Percentiles rank a stretch among this genome's conserved stretches.
Conservation (phyloP, 2,329 filamentous ascomycete genomes). For the Colletotrichum sp. region DNA sequence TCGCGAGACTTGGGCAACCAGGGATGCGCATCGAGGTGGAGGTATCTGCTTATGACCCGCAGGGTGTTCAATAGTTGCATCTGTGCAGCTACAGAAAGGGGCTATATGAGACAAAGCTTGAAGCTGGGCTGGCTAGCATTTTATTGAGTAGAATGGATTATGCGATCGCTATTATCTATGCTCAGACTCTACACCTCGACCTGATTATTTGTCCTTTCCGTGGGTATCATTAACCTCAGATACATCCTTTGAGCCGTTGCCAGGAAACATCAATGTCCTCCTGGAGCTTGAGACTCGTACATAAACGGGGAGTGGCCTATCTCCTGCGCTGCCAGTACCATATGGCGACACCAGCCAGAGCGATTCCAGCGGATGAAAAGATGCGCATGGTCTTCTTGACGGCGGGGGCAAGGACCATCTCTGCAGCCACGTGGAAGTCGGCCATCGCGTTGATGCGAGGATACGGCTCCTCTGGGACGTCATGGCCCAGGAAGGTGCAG, state of each 20-base stretch:
- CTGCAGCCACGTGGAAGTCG: slow-evolving; percentile 15
- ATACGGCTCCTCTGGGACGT: slow-evolving; percentile 33
- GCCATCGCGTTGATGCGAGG: slow-evolving; percentile 25
- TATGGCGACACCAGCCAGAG: neutral
- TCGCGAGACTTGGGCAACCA: slow-evolving; percentile 39
- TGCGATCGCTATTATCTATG: neutral
- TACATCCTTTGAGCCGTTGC: neutral
- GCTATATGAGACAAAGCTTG: fast-evolving
- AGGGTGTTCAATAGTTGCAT: neutral
- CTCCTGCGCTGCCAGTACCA: slow-evolving; percentile 15
- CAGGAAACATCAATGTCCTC: neutral
- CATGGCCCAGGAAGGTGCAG: slow-evolving; percentile 33
- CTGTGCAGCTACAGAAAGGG: neutral
- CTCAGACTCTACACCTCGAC: neutral
- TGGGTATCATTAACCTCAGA: neutral
- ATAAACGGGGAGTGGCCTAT: neutral
- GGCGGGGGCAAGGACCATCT: slow-evolving; percentile 12
- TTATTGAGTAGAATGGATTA: neutral
- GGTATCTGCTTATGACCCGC: slow-evolving; percentile 34
- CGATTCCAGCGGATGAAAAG: neutral
- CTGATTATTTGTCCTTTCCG: neutral
- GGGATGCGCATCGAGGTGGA: slow-evolving; percentile 52
- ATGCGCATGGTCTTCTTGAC: slow-evolving; percentile 11
- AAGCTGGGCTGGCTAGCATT: neutral
- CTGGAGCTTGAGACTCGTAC: neutral